Evolutionary conservation across 768 basidiomycete species (phyloP), one percentile per base, ranked within the genome.

Genomic region (Cystobasidium ongulense): DNA sequence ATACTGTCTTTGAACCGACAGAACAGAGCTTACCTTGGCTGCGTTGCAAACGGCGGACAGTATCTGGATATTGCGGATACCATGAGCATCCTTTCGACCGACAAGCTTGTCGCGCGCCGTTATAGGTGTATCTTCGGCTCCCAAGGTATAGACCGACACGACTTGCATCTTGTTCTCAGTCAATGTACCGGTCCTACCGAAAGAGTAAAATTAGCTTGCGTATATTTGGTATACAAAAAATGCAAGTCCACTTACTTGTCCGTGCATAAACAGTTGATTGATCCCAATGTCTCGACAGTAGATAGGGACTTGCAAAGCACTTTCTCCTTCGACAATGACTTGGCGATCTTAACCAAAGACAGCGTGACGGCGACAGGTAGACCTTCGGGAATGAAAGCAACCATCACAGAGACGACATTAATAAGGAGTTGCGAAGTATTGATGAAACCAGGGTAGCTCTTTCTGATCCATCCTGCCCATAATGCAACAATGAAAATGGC

Each of bases 231-330:
- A 17, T 29, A 11, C 7, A 52, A 52, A 11, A 67, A 11, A 43
- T 33, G 65, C 41, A 17, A 17, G 18, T 27, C 15, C 17, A 52
- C 65, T 67, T 52, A 67, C 74, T 88, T 88, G 78, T 88, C 86
- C 4, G 85, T 84, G 77, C 85, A 85, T 25, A 87, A 72, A 39
- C 86, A 84, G 67, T 86, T 85, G 78, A 88, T 87, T 10, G 85
- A 83, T 7, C 88, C 88, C 4, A 89, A 82, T 7, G 86, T 86
- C 79, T 89, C 88, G 35, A 89, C 87, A 5, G 87, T 88, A 29
- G 87, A 84, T 27, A 89, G 81, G 1, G 86, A 85, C 76, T 86
- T 86, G 73, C 85, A 85, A 1, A 85, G 81, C 23, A 85, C 82
- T 17, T 83, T 54, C 18, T 53, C 33, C 5, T 29, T 31, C 31